Evolutionary conservation across 2,329 filamentous ascomycete genomes (phyloP), one percentile per base, ranked within the genome.

Genomic region (Myotisia sp.): DNA sequence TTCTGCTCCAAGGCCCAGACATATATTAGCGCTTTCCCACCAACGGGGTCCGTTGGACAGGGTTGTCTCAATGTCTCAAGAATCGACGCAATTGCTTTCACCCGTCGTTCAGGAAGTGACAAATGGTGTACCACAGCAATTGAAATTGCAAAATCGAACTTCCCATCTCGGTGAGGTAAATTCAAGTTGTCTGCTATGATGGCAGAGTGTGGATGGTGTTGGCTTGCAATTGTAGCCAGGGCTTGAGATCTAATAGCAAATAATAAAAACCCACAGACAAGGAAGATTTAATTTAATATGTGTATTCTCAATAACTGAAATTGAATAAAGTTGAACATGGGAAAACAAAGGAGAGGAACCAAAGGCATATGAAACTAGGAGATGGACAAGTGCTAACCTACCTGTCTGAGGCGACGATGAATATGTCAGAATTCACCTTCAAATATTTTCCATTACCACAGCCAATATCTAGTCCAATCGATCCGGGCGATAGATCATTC

Each of bases 401-500:
- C 64, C 84, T 73, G 63, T 95, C 90, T 37, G 79, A 87, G 37
- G 76, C 87, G 39, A 95, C 55, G 35, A 94, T 78, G 60, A 81
- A 85, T 31, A 93, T 61, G 47, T 72, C 60, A 14, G 67, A 68
- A 58, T 92, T 92, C 37, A 92, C 79, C 40, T 70, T 64, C 40
- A 95, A 65, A 55, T 95, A 94, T 65, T 95, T 95, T 46, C 90
- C 90, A 61, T 98, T 98, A 39, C 90, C 90, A 59, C 90, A 95
- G 40, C 90, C 90, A 37, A 95, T 68, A 58, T 98, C 90, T 20
- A 93, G 67, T 6, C 90, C 90, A 37, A 95, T 60, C 32, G 81
- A 71, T 17, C 86, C 87, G 8, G 74, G 60, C 0, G 67, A 53
- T 30, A 80, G 70, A 20, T 64, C 62, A 32, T 65, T 61, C 22